Evolutionary conservation across 805 yeast genomes (phyloP).

Genomic region (Yamadazyma takamatsuzukensis): DNA sequence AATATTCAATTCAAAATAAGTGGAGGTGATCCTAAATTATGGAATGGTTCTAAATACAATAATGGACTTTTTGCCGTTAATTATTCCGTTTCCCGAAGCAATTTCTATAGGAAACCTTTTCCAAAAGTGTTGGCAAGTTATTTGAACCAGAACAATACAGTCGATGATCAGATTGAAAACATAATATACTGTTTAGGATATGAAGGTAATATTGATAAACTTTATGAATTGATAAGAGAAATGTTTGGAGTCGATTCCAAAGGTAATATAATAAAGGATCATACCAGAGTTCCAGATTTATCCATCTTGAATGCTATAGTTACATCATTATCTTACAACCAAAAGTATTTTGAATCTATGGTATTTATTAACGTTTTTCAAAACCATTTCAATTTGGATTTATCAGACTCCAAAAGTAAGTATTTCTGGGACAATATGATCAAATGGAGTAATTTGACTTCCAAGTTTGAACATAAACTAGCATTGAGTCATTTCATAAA

Average conservation of each 20-base stretch:
- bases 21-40: slow-evolving; percentile 29
- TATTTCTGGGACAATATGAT: slow-evolving; percentile 35
- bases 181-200: slow-evolving; percentile 34
- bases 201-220: slow-evolving; percentile 16
- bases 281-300: slow-evolving; percentile 18
- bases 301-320: slow-evolving; percentile 26
- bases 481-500: slow-evolving; percentile 26
- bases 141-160: slow-evolving; percentile 3
- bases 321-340: slow-evolving; percentile 30
- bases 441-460: slow-evolving; percentile 35
- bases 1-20: slow-evolving; percentile 26
- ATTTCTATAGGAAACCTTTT: slow-evolving; percentile 1
- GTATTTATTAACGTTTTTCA: slow-evolving; percentile 35
- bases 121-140: slow-evolving; percentile 2
- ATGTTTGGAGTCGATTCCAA: slow-evolving; percentile 28
- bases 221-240: slow-evolving; percentile 21
- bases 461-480: slow-evolving; percentile 23
- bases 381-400: slow-evolving; percentile 20
- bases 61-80: too few relatives aligned
- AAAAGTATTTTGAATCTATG: slow-evolving; percentile 28
- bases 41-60: slow-evolving; percentile 24
- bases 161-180: slow-evolving; percentile 21
- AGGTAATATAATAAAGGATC: slow-evolving; percentile 16
- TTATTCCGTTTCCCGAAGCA: too few relatives aligned
- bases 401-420: slow-evolving; percentile 14